Evolutionary conservation across 768 basidiomycete genomes (phyloP).

Genomic region (Leccinum incarnatum): DNA sequence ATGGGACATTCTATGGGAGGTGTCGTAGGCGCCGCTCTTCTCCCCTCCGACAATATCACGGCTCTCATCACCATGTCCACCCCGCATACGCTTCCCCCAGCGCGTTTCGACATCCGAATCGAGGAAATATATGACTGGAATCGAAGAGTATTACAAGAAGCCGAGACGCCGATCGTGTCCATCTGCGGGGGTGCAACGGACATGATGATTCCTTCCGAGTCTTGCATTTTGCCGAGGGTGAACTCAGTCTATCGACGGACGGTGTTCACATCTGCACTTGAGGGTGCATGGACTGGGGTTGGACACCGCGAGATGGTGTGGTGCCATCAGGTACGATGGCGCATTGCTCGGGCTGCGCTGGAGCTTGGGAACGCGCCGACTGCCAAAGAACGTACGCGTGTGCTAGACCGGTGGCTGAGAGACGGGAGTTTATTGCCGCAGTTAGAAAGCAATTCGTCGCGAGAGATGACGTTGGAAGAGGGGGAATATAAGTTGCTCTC

Average conservation of each 20-base stretch:
- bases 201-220: conserved; percentile 88
- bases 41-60: conserved; percentile 64
- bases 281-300: conserved; percentile 93
- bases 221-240: conserved; percentile 59
- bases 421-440: conserved; percentile 56
- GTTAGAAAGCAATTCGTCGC: conserved; percentile 9
- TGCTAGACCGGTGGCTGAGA: conserved; percentile 65
- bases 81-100: conserved; percentile 85
- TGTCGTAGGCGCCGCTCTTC: conserved; percentile 77
- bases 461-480: conserved; percentile 7
- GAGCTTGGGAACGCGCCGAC: conserved; percentile 49
- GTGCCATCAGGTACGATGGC: conserved; percentile 97
- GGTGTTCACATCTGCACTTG: conserved; percentile 82
- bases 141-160: conserved; percentile 36
- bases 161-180: conserved; percentile 70
- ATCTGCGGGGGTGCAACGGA: conserved; percentile 93
- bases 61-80: conserved; percentile 95
- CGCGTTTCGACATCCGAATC: conserved; percentile 79
- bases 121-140: conserved; percentile 66
- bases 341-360: conserved; percentile 74
- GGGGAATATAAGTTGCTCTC: conserved; percentile 38
- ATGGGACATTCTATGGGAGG: conserved; percentile 99
- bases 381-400: conserved; percentile 27
- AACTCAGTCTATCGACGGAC: conserved; percentile 49
- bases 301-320: conserved; percentile 97